phyloP scores from a whole-genome alignment of 176 grass and related monocot species.

The Avena atlantica region DNA sequence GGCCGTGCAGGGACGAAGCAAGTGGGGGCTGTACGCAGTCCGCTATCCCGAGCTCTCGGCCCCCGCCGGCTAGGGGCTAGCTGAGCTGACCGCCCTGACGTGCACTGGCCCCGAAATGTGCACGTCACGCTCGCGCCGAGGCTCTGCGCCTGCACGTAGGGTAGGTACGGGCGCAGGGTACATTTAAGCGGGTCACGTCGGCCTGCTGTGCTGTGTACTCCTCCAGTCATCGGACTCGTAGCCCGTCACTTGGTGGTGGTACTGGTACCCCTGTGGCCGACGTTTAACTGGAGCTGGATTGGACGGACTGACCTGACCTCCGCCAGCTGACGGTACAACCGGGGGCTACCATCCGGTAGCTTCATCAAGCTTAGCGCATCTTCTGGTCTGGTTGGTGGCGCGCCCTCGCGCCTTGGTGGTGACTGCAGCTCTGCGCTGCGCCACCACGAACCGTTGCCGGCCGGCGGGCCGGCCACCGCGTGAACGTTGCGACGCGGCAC shows the following conservation, averaged over 20 bases:
- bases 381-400: not conserved
- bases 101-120: not conserved
- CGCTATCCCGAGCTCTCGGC: not conserved
- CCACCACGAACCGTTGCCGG: not conserved
- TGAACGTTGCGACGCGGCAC: not conserved
- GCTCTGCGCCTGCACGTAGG: not conserved
- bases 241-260: no score
- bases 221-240: no score
- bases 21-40: not conserved
- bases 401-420: not conserved
- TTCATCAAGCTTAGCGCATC: not conserved
- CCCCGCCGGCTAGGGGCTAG: not conserved
- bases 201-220: not conserved
- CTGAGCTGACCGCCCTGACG: not conserved
- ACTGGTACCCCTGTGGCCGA: not conserved
- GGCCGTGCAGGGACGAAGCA: not conserved
- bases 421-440: not conserved
- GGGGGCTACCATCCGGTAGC: not conserved
- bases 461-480: not conserved
- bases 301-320: no score
- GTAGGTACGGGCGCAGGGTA: not conserved
- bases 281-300: no score
- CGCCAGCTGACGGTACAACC: not conserved
- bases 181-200: not conserved
- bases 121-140: not conserved